A percentile compares a stretch with the other conserved stretches of the same genome.
Conservation (phyloP, 139 green algal genomes). For the Trebouxia sp. region DNA sequence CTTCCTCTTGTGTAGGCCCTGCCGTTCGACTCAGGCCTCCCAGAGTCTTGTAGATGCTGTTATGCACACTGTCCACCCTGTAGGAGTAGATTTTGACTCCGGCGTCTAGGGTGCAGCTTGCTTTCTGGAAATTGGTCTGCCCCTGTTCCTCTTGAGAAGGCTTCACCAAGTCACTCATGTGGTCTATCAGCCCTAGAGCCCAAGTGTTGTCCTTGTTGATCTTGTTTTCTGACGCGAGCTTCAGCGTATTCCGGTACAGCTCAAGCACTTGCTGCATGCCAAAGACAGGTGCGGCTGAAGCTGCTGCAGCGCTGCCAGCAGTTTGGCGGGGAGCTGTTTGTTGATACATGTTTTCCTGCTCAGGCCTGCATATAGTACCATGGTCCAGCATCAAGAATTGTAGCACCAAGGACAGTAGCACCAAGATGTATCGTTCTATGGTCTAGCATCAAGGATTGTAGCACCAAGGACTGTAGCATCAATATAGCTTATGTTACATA, state of each 20-base stretch:
- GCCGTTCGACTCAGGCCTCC: conserved; percentile 56
- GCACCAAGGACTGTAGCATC: too few species aligned
- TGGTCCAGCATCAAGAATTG: too few species aligned
- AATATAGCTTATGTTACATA: too few species aligned
- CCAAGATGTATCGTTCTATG: too few species aligned
- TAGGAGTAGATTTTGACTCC: conserved; percentile 91
- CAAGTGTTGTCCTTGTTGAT: conserved; percentile 83
- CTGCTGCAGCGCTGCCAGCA: too few species aligned
- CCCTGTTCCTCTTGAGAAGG: conserved; percentile 38
- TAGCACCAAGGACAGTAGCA: too few species aligned
- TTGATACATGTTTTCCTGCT: too few species aligned
- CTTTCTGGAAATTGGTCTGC: conserved; percentile 88
- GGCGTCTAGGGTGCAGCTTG: conserved; percentile 83
- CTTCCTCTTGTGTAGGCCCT: background rate
- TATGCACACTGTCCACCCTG: conserved; percentile 85
- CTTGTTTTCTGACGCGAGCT: conserved; percentile 80
- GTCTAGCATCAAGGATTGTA: too few species aligned
- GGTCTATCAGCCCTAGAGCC: conserved; percentile 82
- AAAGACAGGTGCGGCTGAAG: background rate
- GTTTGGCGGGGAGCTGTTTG: too few species aligned
- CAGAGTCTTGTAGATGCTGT: conserved; percentile 77
- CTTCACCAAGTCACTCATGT: conserved; percentile 59
- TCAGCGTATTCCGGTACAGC: conserved; percentile 79
- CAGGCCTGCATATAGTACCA: too few species aligned
- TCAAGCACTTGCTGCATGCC: conserved; percentile 36